Evolutionary conservation across 1,139 yeast genomes (phyloP), one percentile per base, ranked within the genome.

Genomic region (Suhomyces guaymorum): DNA sequence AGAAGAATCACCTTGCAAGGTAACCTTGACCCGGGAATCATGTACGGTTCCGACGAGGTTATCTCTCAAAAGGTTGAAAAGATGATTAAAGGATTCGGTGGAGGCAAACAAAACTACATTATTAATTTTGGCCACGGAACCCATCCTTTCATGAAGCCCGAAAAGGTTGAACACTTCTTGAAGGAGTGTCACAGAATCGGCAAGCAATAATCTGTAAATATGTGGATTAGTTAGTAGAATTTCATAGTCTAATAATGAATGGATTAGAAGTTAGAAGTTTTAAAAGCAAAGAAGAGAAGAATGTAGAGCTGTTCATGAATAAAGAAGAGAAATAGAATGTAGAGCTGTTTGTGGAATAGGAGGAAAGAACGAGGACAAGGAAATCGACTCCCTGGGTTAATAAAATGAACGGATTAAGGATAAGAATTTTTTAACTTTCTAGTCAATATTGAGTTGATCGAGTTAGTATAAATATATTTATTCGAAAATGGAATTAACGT

Each of bases 81-180:
- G 45, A 92, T 92, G 98, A 82, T 92, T 44, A 61, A 72, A 44
- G 95, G 92, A 6, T 92, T 92, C 55, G 94, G 94, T 12, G 95
- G 95, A 29, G 97, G 97, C 17, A 89, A 88, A 58, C 81, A 86
- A 55, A 78, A 82, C 54, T 92, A 92, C 63, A 90, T 92, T 46
- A 82, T 90, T 48, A 92, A 92, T 65, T 84, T 92, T 57, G 98
- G 98, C 30, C 98, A 92, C 54, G 98, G 98, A 18, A 92, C 97
- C 20, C 97, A 89, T 58, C 97, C 97, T 15, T 87, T 86, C 61
- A 87, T 92, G 95, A 84, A 87, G 47, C 96, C 97, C 7, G 96
- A 85, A 46, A 84, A 83, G 59, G 75, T 92, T 40, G 82, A 77
- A 39, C 86, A 78, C 63, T 92, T 92, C 66, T 70, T 92, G 55